Percentiles rank a stretch among this genome's conserved stretches.
Conservation (phyloP, 768 basidiomycete genomes). For the Amanita subjunquillea region DNA sequence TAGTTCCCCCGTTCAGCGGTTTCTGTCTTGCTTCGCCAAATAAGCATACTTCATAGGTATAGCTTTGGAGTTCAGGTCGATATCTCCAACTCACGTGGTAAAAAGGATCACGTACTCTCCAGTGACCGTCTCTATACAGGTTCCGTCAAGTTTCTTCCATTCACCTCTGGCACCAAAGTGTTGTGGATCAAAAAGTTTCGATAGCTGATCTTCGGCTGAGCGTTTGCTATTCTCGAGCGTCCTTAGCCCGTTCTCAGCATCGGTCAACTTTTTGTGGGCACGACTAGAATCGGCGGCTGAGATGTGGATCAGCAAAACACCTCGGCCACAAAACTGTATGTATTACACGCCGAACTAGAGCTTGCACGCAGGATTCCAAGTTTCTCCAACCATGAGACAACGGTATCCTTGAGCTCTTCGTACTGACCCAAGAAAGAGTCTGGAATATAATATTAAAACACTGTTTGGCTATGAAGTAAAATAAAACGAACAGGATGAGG, state of each 20-base stretch:
- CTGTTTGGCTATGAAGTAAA: background rate
- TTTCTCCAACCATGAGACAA: conserved; percentile 53
- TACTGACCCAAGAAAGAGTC: conserved; percentile 69
- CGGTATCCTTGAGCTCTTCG: conserved; percentile 48
- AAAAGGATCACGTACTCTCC: conserved; percentile 67
- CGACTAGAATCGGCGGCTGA: conserved; percentile 37
- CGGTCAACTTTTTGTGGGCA: conserved; percentile 50
- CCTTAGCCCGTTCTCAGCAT: conserved; percentile 54
- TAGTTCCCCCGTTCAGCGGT: conserved; percentile 66
- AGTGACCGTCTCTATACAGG: conserved; percentile 69
- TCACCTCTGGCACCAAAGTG: conserved; percentile 77
- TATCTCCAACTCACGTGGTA: background rate
- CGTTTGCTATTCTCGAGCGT: conserved; percentile 40
- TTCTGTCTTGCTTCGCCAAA: conserved; percentile 86
- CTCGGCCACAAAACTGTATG: background rate
- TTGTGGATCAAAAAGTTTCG: conserved; percentile 51
- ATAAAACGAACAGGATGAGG: conserved; percentile 43
- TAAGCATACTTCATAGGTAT: conserved; percentile 90
- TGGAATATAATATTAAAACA: conserved; percentile 76
- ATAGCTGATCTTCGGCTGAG: conserved; percentile 45
- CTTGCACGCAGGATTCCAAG: conserved; percentile 45
- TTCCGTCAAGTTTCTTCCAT: conserved; percentile 90
- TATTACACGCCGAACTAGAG: conserved; percentile 30
- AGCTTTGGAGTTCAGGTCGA: conserved; percentile 36
- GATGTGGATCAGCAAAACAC: background rate